Base-by-base conservation (phyloP, 495 filamentous ascomycete genomes). In the Neurospora terricola region DNA sequence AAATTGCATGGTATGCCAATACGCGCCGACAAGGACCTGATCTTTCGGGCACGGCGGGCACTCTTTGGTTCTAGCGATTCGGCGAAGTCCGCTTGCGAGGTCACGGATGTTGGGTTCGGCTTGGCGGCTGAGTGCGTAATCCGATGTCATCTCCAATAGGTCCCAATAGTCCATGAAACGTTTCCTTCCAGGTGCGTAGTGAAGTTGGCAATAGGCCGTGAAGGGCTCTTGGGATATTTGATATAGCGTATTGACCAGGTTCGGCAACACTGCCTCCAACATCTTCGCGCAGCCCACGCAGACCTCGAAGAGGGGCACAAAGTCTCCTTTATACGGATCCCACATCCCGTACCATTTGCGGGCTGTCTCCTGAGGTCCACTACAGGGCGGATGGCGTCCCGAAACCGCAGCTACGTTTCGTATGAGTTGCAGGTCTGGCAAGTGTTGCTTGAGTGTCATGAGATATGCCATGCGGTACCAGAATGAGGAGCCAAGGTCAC, bases 391-490 rank as follows among this genome's bases (percentile, higher is more conserved):
- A 30, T 77, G 72, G 38, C 79, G 76, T 0, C 79, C 76, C 16
- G 78, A 78, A 66, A 84, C 77, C n/a, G 78, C 78, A 7, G 83
- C 81, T 43, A 86, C 78, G 34, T 74, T 76, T 27, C 80, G 77
- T 21, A 86, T 74, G 2, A 86, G 75, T 4, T 78, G 78, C 66
- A 86, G 45, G 45, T 86, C 85, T 8, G 76, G 74, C 36, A 77
- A 78, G 3, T 74, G 62, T 34, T 83, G 76, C 71, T 86, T 84
- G 12, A 79, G 71, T 11, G 82, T 84, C 71, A 86, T 76, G 27
- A 84, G 77, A 71, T 78, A 86, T 4, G 85, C 85, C 48, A 86
- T 84, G 68, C 82, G 82, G 71, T 85, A 85, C 80, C 80, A 86
- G 16, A 77, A 76, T 0, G 83, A 83, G 18, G 80, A 73, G 2